Evolutionary conservation across 306 rosid genomes (phyloP).

Genomic region (Vigna trinervia): DNA sequence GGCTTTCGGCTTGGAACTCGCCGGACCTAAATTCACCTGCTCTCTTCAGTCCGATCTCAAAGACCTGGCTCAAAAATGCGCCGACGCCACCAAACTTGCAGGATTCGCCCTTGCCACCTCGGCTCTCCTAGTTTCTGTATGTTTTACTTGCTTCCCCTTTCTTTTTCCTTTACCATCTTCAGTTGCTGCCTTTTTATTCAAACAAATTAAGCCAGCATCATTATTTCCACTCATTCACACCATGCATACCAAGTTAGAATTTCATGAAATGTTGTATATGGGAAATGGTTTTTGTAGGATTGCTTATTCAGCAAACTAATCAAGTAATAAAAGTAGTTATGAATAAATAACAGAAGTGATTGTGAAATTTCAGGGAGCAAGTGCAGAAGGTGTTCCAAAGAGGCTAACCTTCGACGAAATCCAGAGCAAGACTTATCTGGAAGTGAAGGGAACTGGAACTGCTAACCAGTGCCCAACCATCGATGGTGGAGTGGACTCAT

Average conservation of each 20-base stretch:
- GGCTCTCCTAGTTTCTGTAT: constrained; percentile 93
- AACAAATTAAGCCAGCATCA: not conserved
- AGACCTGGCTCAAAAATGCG: constrained; percentile 70
- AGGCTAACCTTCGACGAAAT: constrained; percentile 89
- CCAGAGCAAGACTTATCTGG: constrained; percentile 93
- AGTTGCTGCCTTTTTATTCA: not conserved
- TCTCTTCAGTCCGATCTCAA: constrained; percentile 55
- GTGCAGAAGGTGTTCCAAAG: constrained; percentile 88
- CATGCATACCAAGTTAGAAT: constrained; percentile 7
- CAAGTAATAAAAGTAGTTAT: not conserved
- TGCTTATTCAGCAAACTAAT: too few relatives aligned
- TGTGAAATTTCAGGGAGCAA: constrained; percentile 73
- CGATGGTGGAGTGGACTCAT: constrained; percentile 80
- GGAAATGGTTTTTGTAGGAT: not conserved
- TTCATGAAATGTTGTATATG: not conserved
- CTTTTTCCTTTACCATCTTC: not conserved
- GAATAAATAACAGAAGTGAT: not conserved
- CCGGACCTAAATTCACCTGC: constrained; percentile 42
- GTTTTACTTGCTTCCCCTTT: constrained; percentile 14
- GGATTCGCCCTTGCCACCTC: constrained; percentile 98
- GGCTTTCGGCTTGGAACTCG: constrained; percentile 48
- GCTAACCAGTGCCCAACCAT: constrained; percentile 98
- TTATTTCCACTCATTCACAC: not conserved
- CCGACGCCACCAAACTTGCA: constrained; percentile 84
- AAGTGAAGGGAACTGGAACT: constrained; percentile 92